These are phyloP conservation scores for Diaporthe ampelina DNA, from an alignment of 2,329 filamentous ascomycete genomes.

Conservation along the genomic window DNA sequence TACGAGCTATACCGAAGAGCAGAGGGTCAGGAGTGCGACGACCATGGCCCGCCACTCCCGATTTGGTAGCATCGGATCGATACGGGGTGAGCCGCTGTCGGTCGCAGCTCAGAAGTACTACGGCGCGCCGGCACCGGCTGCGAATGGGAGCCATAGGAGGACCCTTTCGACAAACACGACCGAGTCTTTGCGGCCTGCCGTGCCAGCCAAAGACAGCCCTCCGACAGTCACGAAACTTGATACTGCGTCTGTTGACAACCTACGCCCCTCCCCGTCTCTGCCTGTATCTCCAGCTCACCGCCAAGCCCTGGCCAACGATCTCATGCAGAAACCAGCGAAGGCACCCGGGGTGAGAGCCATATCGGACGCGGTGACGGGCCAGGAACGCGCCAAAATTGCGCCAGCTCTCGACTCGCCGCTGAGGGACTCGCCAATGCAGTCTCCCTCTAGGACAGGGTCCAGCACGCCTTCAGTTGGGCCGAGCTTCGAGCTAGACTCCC, in stretches of 20 bases:
- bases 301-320: slow-evolving; percentile 49
- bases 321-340: slow-evolving; percentile 59
- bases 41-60: slow-evolving; percentile 80
- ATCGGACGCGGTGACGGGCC: slow-evolving; percentile 78
- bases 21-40: slow-evolving; percentile 75
- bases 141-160: slow-evolving; percentile 64
- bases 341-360: slow-evolving; percentile 79
- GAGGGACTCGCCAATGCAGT: slow-evolving; percentile 69
- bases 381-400: slow-evolving; percentile 65
- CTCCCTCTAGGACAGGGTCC: slow-evolving; percentile 83
- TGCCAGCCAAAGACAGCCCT: slow-evolving; percentile 66
- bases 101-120: slow-evolving; percentile 81
- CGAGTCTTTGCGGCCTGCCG: slow-evolving; percentile 65
- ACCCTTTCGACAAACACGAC: slow-evolving; percentile 72
- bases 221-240: slow-evolving; percentile 75
- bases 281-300: slow-evolving; percentile 61
- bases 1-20: slow-evolving; percentile 83
- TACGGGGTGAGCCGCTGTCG: slow-evolving; percentile 72
- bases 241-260: slow-evolving; percentile 52
- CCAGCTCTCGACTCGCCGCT: slow-evolving; percentile 65
- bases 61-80: slow-evolving; percentile 84
- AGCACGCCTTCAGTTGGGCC: slow-evolving; percentile 74
- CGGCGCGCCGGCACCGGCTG: slow-evolving; percentile 61
- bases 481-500: slow-evolving; percentile 85
- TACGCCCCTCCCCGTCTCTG: slow-evolving; percentile 54